Evolutionary conservation across 164 flowering plant genomes (phyloP).

Genomic region (Warburgia ugandensis): DNA sequence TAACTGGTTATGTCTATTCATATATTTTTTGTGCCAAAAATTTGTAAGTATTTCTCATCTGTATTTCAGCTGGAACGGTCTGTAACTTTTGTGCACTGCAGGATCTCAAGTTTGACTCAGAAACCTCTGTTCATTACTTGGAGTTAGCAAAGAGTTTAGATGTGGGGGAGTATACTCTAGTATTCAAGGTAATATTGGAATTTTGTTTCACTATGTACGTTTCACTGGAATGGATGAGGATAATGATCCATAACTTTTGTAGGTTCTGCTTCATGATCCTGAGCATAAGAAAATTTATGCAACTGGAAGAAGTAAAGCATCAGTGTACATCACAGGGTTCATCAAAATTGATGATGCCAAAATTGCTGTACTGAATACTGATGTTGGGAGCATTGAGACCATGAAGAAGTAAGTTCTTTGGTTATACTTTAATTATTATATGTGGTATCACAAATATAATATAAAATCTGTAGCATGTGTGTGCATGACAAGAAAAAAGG

Average conservation of each 20-base stretch:
- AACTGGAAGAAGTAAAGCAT: constrained; percentile 59
- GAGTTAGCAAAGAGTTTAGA: constrained; percentile 55
- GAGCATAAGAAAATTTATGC: constrained; percentile 52
- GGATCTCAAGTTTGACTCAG: constrained; percentile 71
- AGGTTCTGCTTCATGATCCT: constrained; percentile 64
- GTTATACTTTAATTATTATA: background rate
- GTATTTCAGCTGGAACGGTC: background rate
- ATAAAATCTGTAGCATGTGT: background rate
- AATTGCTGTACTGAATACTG: constrained; percentile 76
- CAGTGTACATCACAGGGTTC: constrained; percentile 57
- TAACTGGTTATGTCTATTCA: background rate
- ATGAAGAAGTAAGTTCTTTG: constrained; percentile 44
- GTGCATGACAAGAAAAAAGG: no score
- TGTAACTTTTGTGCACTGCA: constrained; percentile 15
- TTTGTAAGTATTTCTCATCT: no score
- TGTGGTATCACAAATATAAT: background rate
- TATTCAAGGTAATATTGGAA: constrained; percentile 57
- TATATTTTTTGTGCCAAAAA: no score
- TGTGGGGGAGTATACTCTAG: constrained; percentile 68
- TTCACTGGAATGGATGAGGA: no score
- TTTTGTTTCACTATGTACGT: background rate
- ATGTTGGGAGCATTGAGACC: constrained; percentile 63
- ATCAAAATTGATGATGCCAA: constrained; percentile 57
- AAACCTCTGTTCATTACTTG: constrained; percentile 39
- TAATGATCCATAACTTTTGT: constrained; percentile 2